phyloP scores from a whole-genome alignment of 768 basidiomycete genomes.

The Royoungia palumana region DNA sequence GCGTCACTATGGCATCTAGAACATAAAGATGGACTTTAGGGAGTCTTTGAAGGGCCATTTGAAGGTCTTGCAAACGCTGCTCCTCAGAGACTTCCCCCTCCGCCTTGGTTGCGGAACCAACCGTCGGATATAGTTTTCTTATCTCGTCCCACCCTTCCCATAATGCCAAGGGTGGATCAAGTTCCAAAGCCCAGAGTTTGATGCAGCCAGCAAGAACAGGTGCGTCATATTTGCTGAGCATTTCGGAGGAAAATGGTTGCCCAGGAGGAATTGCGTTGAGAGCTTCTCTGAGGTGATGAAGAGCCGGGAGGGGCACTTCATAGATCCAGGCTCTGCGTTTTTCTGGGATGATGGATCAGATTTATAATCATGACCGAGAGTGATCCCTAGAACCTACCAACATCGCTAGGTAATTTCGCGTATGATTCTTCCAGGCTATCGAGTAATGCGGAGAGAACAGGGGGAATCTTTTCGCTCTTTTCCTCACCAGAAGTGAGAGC shows the following conservation, averaged over 20 bases:
- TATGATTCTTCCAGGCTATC: slow-evolving; percentile 63
- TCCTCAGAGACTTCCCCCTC: slow-evolving; percentile 54
- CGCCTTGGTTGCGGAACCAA: slow-evolving; percentile 52
- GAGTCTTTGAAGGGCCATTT: slow-evolving; percentile 59
- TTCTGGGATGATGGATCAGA: slow-evolving; percentile 43
- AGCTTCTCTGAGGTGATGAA: slow-evolving; percentile 82
- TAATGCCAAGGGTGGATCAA: slow-evolving; percentile 79
- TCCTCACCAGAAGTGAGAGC: slow-evolving; percentile 51
- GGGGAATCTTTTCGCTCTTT: slow-evolving; percentile 65
- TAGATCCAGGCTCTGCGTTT: slow-evolving; percentile 93
- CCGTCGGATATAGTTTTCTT: slow-evolving; percentile 78
- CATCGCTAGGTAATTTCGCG: slow-evolving; percentile 53
- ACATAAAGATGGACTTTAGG: slow-evolving; percentile 80
- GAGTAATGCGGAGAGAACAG: slow-evolving; percentile 68
- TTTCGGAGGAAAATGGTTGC: slow-evolving; percentile 46
- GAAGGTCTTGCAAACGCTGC: slow-evolving; percentile 61
- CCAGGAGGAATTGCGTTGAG: slow-evolving; percentile 67
- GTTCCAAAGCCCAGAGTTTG: slow-evolving; percentile 90
- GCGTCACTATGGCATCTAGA: slow-evolving; percentile 72
- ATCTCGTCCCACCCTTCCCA: slow-evolving; percentile 95
- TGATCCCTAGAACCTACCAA: slow-evolving; percentile 42
- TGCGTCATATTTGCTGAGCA: slow-evolving; percentile 73
- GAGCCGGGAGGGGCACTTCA: slow-evolving; percentile 78
- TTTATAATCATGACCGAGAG: background rate
- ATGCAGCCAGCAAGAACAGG: slow-evolving; percentile 82